Base-by-base conservation (phyloP, 1,284 basidiomycete genomes). In the Pseudozyma sp. region DNA sequence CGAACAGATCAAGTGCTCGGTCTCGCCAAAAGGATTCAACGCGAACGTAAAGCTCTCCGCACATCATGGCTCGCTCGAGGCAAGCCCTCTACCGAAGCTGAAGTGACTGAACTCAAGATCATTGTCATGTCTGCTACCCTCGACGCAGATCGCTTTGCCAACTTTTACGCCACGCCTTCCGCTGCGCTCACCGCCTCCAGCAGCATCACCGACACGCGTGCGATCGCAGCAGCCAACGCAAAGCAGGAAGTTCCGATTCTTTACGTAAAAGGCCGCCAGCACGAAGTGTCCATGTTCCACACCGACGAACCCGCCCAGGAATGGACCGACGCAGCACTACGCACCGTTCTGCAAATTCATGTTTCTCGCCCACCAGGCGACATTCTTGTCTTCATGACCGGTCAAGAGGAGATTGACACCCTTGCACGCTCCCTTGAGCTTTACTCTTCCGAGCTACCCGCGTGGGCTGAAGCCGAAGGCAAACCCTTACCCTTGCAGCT, bases 81-180 rank as follows among this genome's bases (percentile, higher is more conserved):
- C 1, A 55, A 42, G 16, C 70, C 87, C 45, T 76, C 81, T 25
- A 86, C 82, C 76, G 82, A 79, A 64, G 70, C 76, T 62, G 78
- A 70, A 18, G 59, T 79, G 1, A 78, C 80, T 39, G 85, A 80
- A 16, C 88, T 99, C 70, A 98, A 96, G 85, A 89, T 99, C 54
- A 89, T 99, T 19, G 89, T 99, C 80, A 99, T 98, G 96, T 95
- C 93, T 86, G 96, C 96, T 1, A 99, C 96, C 2, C 89, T 99
- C 18, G 95, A 99, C 84, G 95, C 95, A 0, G 91, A 94, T 67
- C 93, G 93, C 70, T 99, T 99, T 85, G 92, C 92, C 85, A 88
- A 88, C 47, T 99, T 97, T 86, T 97, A 93, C 81, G 86, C 91
- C n/a, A 56, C 65, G 10, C 70, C 62, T 21, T 68, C 66, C 31